These are phyloP conservation scores for Aureobasidium namibiae DNA, from an alignment of 2,329 filamentous ascomycete species.

Conservation along the genomic window DNA sequence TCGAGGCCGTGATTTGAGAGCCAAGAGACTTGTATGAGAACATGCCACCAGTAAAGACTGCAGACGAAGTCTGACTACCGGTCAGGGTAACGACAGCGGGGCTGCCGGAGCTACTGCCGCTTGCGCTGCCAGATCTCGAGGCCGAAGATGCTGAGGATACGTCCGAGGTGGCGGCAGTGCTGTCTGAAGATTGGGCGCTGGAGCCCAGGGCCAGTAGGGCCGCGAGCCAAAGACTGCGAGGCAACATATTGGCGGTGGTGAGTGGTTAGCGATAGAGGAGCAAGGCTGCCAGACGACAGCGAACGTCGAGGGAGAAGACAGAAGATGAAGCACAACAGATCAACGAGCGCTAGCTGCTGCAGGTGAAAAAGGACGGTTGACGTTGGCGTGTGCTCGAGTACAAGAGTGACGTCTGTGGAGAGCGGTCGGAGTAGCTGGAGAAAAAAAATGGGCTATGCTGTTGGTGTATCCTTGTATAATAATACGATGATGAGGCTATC, in stretches of 20 bases:
- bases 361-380: background rate
- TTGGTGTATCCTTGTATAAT: background rate
- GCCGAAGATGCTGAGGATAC: constrained; percentile 17
- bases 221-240: constrained; percentile 23
- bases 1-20: constrained; percentile 10
- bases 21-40: constrained; percentile 8
- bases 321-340: background rate
- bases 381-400: background rate
- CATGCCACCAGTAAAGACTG: background rate
- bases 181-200: constrained; percentile 18
- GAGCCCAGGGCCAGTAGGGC: constrained; percentile 28
- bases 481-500: background rate
- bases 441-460: constrained; percentile 1
- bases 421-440: background rate
- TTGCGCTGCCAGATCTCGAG: constrained; percentile 17
- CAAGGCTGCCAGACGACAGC: background rate
- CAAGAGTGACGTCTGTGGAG: constrained; percentile 5
- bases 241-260: constrained; percentile 20
- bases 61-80: constrained; percentile 1
- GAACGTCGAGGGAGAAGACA: background rate
- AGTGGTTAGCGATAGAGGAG: background rate
- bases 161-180: constrained; percentile 11
- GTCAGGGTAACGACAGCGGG: constrained; percentile 2
- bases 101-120: constrained; percentile 20
- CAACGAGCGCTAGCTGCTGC: background rate